Evolutionary conservation across 202 grass and related monocot genomes (phyloP).

Genomic region (Elaeis oleifera): DNA sequence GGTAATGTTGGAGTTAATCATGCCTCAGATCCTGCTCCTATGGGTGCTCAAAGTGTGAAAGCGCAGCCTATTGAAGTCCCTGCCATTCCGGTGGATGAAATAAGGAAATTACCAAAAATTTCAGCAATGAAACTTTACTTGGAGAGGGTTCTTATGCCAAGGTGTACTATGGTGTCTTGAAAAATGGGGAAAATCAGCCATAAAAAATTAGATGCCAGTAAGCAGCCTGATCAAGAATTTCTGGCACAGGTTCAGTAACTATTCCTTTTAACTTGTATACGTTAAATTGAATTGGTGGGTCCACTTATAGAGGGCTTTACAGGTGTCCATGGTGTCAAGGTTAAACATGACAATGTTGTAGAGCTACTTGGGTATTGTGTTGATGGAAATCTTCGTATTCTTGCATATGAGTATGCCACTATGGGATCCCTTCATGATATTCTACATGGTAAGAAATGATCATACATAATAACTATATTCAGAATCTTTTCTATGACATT

Average conservation of each 20-base stretch:
- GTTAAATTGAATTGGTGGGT: not conserved
- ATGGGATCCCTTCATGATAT: slow-evolving; percentile 18
- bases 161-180: slow-evolving; percentile 4
- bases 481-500: not conserved
- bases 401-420: slow-evolving; percentile 7
- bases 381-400: slow-evolving; percentile 7
- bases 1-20: no score
- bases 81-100: not conserved
- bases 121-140: not conserved
- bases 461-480: not conserved
- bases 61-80: slow-evolving; percentile 11
- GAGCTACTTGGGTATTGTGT: slow-evolving; percentile 6
- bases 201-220: slow-evolving; percentile 13
- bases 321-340: slow-evolving; percentile 17
- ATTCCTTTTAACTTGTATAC: not conserved
- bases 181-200: not conserved
- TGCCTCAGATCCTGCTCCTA: not conserved
- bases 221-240: slow-evolving; percentile 9
- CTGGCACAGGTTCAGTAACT: not conserved
- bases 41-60: not conserved
- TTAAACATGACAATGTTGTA: slow-evolving; percentile 8
- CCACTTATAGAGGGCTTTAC: not conserved
- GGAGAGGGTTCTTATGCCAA: slow-evolving; percentile 13
- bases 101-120: slow-evolving; percentile 9
- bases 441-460: slow-evolving; percentile 5